A percentile compares a stretch with the other conserved stretches of the same genome.
phyloP scores from a whole-genome alignment of 2,329 filamentous ascomycete species.

The Scedosporium minutisporum region DNA sequence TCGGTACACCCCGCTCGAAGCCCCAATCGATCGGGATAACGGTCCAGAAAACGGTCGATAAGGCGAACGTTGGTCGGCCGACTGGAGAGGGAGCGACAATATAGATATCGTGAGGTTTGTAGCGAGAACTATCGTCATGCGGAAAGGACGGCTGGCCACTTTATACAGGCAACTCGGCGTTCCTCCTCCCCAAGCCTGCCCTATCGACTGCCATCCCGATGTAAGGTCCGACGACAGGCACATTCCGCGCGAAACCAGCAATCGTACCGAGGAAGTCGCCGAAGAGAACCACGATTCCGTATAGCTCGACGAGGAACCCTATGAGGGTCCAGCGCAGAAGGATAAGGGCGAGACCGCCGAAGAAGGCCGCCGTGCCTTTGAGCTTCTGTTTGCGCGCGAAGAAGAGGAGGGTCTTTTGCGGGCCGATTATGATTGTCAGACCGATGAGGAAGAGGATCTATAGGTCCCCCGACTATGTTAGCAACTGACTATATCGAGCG shows the following conservation, averaged over 20 bases:
- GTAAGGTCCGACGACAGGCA: conserved; percentile 80
- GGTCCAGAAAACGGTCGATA: background rate
- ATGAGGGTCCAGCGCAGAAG: conserved; percentile 83
- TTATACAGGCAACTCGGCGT: conserved; percentile 70
- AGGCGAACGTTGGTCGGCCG: too few relatives aligned
- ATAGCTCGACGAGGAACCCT: conserved; percentile 83
- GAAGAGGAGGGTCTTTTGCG: conserved; percentile 84
- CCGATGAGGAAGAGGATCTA: conserved; percentile 97
- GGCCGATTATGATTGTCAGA: conserved; percentile 89
- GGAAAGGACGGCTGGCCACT: background rate
- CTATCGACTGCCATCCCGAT: conserved; percentile 67
- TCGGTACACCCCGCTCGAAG: background rate
- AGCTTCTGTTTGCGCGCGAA: conserved; percentile 90
- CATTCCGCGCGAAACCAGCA: conserved; percentile 71
- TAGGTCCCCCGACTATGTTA: conserved; percentile 9
- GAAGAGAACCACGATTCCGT: conserved; percentile 88
- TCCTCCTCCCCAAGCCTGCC: conserved; percentile 58
- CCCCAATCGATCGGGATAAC: too few relatives aligned
- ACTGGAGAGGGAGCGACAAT: too few relatives aligned
- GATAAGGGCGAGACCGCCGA: conserved; percentile 73
- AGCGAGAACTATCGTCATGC: background rate
- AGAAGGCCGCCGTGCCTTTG: conserved; percentile 84
- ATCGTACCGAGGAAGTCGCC: conserved; percentile 95
- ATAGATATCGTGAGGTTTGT: too few relatives aligned
- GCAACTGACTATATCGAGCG: conserved; percentile 7